Conservation (phyloP, 2,329 filamentous ascomycete genomes). For the Mollisiaceae sp. region DNA sequence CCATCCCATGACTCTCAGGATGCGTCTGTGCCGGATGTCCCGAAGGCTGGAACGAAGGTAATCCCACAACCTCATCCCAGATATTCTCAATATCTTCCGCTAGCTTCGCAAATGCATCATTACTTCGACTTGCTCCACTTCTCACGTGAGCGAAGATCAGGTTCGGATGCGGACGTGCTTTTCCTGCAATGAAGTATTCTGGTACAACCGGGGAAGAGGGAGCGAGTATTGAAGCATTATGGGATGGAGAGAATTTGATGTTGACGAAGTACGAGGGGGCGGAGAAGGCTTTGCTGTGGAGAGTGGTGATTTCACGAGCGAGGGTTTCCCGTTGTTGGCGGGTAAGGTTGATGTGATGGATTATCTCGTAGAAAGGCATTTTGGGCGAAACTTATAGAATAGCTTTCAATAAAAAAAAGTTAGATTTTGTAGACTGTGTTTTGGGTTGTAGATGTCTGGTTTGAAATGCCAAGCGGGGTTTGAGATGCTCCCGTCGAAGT, state of each 20-base stretch:
- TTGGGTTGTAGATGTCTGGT: neutral
- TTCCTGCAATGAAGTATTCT: constrained; percentile 22
- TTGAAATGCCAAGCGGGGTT: neutral
- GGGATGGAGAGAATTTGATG: constrained; percentile 22
- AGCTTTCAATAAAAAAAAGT: neutral
- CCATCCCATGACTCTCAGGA: neutral
- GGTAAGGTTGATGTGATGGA: constrained; percentile 18
- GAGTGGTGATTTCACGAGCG: constrained; percentile 18
- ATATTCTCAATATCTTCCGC: constrained; percentile 20
- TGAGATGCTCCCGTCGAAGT: neutral
- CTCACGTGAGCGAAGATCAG: constrained; percentile 25
- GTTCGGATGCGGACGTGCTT: constrained; percentile 12
- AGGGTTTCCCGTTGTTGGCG: constrained; percentile 8
- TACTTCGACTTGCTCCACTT: constrained; percentile 11
- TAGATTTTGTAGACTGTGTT: neutral
- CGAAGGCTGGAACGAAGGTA: neutral
- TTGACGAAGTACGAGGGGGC: constrained; percentile 27
- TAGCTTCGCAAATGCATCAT: constrained; percentile 21
- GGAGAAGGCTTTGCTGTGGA: constrained; percentile 25
- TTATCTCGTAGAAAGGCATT: constrained; percentile 28
- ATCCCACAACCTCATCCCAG: constrained; percentile 22
- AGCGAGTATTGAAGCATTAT: neutral
- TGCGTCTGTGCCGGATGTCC: neutral
- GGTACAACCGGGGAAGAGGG: neutral
- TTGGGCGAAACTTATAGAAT: neutral